Evolutionary conservation across 1,139 yeast species (phyloP), one percentile per base, ranked within the genome.

Genomic region (Arxiozyma heterogenica): DNA sequence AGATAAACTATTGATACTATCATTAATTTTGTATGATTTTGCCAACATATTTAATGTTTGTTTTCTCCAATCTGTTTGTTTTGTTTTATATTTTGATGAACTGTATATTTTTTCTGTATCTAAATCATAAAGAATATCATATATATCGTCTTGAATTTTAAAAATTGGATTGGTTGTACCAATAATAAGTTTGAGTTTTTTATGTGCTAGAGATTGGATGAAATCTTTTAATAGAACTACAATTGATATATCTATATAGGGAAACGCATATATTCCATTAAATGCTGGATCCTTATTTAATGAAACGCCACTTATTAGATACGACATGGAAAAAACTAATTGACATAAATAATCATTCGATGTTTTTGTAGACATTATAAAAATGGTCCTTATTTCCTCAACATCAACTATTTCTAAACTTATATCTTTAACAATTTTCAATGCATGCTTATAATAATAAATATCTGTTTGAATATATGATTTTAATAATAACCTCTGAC

Each of bases 131-230:
- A 60, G 64, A 49, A 57, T 60, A 53, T 66, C 68, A 67, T 68
- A 66, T 7, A 61, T 44, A 51, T 63, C 62, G 15, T 55, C 52
- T 49, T 65, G 68, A 25, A 53, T 56, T 55, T 62, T 60, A 49
- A 66, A 65, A 7, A 66, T 64, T 12, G 70, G 68, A 51, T 67
- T 67, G 1, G 67, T 61, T 4, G 67, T 65, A 9, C 70, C 70
- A 5, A 64, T 56, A 15, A 67, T 59, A n/a, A 61, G 57, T 8
- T 21, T 21, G 11, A 46, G 34, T 6, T 51, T 43, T 12, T 21
- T 41, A 22, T 44, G 44, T 5, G 34, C 17, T 17, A 30, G 9
- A 2, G 50, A n/a, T 5, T 49, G 44, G 17, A 59, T 52, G 44
- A 57, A 56, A 9, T 53, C 49, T 44, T 57, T 57, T 23, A 65